Percentiles rank a stretch among this genome's conserved stretches.
These are phyloP conservation scores for Penicillium ucsense DNA, from an alignment of 495 filamentous ascomycete genomes.

Conservation along the genomic window DNA sequence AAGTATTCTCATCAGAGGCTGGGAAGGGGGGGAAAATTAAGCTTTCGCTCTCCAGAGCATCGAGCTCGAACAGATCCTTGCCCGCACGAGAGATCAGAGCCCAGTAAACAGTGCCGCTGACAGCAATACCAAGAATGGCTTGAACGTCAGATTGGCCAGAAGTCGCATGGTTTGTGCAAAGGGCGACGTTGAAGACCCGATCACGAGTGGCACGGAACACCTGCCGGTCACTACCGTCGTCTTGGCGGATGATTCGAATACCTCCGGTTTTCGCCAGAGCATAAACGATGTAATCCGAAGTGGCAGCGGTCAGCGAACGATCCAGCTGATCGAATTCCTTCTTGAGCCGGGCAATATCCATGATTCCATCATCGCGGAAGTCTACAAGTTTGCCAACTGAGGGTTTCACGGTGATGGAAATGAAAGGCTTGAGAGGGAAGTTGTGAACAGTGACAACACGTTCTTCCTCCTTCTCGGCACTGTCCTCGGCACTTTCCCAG, in stretches of 20 bases:
- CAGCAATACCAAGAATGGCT: constrained; percentile 79
- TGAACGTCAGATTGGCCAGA: constrained; percentile 47
- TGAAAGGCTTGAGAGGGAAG: constrained; percentile 93
- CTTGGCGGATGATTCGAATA: constrained; percentile 84
- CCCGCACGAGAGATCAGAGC: constrained; percentile 59
- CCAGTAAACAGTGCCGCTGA: constrained; percentile 94
- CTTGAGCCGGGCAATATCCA: constrained; percentile 86
- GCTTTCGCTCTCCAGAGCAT: constrained; percentile 63
- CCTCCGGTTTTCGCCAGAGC: constrained; percentile 86
- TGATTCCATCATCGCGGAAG: constrained; percentile 61
- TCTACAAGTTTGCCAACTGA: constrained; percentile 31
- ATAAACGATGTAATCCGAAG: constrained; percentile 87
- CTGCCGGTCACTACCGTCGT: constrained; percentile 80
- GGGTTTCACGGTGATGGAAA: constrained; percentile 53
- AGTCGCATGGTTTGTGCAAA: constrained; percentile 51
- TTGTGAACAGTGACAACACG: constrained; percentile 72
- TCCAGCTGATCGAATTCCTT: constrained; percentile 98
- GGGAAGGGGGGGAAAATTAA: constrained; percentile 73
- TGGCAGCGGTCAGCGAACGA: constrained; percentile 80
- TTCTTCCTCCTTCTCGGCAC: constrained; percentile 55
- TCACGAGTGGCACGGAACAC: constrained; percentile 81
- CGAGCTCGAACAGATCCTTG: constrained; percentile 64
- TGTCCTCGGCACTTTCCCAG: constrained; percentile 78
- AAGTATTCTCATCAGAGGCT: constrained; percentile 66
- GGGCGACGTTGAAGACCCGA: constrained; percentile 85